Evolutionary conservation across 2,329 filamentous ascomycete genomes (phyloP).

Genomic region (Sporothrix luriei): DNA sequence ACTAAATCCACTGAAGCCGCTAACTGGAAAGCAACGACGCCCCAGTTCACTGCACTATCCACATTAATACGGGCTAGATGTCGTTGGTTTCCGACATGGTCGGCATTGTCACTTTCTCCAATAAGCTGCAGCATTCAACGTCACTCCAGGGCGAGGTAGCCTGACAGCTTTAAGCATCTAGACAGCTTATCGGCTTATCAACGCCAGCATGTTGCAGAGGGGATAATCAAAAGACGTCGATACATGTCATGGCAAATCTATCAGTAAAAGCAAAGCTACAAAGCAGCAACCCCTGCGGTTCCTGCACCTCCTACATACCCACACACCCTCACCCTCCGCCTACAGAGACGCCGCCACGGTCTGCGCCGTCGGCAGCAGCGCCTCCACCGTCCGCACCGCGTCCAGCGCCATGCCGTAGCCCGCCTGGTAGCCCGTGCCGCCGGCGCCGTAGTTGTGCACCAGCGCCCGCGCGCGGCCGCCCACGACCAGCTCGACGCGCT

Average conservation of each 20-base stretch:
- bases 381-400: slow-evolving; percentile 41
- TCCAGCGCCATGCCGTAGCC: slow-evolving; percentile 48
- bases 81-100: background rate
- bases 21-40: background rate
- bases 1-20: background rate
- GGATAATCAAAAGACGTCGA: background rate
- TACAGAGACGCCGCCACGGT: background rate
- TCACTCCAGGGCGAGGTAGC: background rate
- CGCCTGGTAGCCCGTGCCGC: slow-evolving; percentile 51
- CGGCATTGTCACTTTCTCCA: slow-evolving; percentile 13
- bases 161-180: background rate
- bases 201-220: background rate
- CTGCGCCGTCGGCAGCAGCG: slow-evolving; percentile 36
- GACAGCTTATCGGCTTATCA: slow-evolving; percentile 1
- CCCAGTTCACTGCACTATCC: background rate
- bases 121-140: background rate
- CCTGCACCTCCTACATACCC: background rate
- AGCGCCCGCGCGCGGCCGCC: slow-evolving; percentile 38
- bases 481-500: slow-evolving; percentile 38
- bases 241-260: background rate
- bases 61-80: background rate
- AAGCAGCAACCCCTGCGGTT: no score
- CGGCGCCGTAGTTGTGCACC: slow-evolving; percentile 52
- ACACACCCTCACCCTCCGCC: no score
- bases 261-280: no score